A percentile compares a stretch with the other conserved stretches of the same genome.
Evolutionary conservation across 2,329 filamentous ascomycete genomes (phyloP).

Genomic region (Ascochyta pisi): DNA sequence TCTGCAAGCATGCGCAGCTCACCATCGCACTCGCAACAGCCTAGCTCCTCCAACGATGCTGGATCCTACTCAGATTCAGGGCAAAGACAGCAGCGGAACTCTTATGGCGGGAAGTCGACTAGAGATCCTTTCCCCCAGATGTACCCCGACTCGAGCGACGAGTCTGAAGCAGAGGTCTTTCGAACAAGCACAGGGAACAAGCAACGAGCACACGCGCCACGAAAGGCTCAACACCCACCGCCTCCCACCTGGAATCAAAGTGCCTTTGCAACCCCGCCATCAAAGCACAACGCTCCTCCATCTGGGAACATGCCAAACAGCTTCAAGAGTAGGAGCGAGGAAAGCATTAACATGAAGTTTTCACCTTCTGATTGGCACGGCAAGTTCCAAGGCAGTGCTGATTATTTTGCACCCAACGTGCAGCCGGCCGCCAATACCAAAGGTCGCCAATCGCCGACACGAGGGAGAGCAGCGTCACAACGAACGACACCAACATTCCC

Average conservation of each 20-base stretch:
- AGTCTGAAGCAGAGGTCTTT: slow-evolving; percentile 32
- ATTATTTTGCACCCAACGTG: slow-evolving; percentile 52
- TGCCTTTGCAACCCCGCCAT: slow-evolving; percentile 27
- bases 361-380: slow-evolving; percentile 56
- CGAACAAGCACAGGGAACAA: slow-evolving; percentile 19
- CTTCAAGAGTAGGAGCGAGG: slow-evolving; percentile 56
- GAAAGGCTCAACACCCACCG: slow-evolving; percentile 25
- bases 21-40: slow-evolving; percentile 41
- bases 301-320: slow-evolving; percentile 32
- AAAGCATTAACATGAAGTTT: slow-evolving; percentile 59
- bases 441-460: slow-evolving; percentile 41
- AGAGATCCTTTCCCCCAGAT: slow-evolving; percentile 35
- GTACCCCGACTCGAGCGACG: slow-evolving; percentile 41
- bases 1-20: slow-evolving; percentile 62
- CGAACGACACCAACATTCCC: slow-evolving; percentile 21
- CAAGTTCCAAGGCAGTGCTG: slow-evolving; percentile 52
- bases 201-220: slow-evolving; percentile 21
- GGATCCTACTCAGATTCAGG: slow-evolving; percentile 44
- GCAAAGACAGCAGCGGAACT: slow-evolving; percentile 35
- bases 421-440: slow-evolving; percentile 32
- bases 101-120: slow-evolving; percentile 29
- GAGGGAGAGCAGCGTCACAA: slow-evolving; percentile 34
- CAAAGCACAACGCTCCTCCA: slow-evolving; percentile 22
- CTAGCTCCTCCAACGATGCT: slow-evolving; percentile 30
- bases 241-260: slow-evolving; percentile 27